phyloP scores from a whole-genome alignment of 495 filamentous ascomycete species.

The Monascus purpureus region DNA sequence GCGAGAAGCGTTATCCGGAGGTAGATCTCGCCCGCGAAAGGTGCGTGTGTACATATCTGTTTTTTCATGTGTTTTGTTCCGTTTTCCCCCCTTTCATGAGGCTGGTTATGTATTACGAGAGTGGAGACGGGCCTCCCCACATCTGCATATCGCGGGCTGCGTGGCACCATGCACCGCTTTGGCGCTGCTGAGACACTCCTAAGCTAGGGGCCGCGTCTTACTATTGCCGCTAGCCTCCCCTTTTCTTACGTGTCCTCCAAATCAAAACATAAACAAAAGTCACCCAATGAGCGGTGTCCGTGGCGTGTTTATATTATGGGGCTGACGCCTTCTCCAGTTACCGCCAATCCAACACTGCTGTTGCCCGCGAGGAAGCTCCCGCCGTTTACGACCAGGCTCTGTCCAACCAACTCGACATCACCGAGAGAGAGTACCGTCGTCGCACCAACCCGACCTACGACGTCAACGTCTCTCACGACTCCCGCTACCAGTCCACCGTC shows the following conservation, averaged over 20 bases:
- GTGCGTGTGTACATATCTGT: conserved; percentile 22
- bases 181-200: too few relatives aligned
- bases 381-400: conserved; percentile 37
- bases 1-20: conserved; percentile 20
- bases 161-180: too few relatives aligned
- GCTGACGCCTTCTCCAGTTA: conserved; percentile 30
- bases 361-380: conserved; percentile 39
- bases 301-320: not conserved
- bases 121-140: too few relatives aligned
- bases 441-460: conserved; percentile 58
- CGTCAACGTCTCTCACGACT: conserved; percentile 44
- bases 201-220: not conserved
- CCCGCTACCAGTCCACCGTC: conserved; percentile 23
- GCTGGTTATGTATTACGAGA: too few relatives aligned
- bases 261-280: too few relatives aligned
- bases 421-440: conserved; percentile 75
- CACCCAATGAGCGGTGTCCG: not conserved
- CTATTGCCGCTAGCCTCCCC: conserved; percentile 10
- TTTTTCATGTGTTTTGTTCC: conserved; percentile 1
- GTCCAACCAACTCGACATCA: conserved; percentile 57
- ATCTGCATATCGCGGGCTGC: too few relatives aligned
- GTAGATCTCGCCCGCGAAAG: conserved; percentile 43
- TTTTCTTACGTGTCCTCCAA: too few relatives aligned
- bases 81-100: not conserved
- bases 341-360: conserved; percentile 28